Evolutionary conservation across 495 filamentous ascomycete species (phyloP).

Genomic region (Penicillium coffeae): DNA sequence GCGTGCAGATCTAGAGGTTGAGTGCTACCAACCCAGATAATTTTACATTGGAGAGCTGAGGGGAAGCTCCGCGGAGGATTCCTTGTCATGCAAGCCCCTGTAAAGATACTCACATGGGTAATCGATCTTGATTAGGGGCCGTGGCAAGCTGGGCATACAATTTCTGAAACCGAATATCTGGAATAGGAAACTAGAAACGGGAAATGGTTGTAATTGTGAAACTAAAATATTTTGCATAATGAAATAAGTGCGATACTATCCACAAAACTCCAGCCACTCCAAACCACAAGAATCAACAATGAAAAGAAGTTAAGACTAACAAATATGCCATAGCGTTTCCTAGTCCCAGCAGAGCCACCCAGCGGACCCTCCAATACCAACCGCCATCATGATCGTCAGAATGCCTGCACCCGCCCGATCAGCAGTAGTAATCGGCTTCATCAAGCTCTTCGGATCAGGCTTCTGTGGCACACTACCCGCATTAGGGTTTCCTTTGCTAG

Average conservation of each 20-base stretch:
- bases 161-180: no score
- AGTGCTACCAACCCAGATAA: no score
- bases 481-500: constrained; percentile 65
- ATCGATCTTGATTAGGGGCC: no score
- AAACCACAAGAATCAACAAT: not conserved
- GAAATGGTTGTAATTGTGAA: no score
- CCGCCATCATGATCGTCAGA: constrained; percentile 19
- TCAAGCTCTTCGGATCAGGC: constrained; percentile 12
- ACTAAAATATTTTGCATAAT: not conserved
- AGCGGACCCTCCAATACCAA: constrained; percentile 24
- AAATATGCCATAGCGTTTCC: not conserved
- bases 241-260: not conserved
- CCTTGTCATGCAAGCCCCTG: no score
- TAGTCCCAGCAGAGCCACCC: constrained; percentile 34
- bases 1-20: no score
- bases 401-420: constrained; percentile 61
- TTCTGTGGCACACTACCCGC: constrained; percentile 46
- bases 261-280: not conserved
- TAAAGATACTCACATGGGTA: no score
- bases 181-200: no score
- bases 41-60: no score
- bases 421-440: constrained; percentile 36
- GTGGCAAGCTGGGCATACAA: no score
- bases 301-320: not conserved
- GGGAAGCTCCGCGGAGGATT: no score